These are phyloP conservation scores for Bothriochloa decipiens DNA, from an alignment of 176 grass and related monocot species.

Conservation along the genomic window DNA sequence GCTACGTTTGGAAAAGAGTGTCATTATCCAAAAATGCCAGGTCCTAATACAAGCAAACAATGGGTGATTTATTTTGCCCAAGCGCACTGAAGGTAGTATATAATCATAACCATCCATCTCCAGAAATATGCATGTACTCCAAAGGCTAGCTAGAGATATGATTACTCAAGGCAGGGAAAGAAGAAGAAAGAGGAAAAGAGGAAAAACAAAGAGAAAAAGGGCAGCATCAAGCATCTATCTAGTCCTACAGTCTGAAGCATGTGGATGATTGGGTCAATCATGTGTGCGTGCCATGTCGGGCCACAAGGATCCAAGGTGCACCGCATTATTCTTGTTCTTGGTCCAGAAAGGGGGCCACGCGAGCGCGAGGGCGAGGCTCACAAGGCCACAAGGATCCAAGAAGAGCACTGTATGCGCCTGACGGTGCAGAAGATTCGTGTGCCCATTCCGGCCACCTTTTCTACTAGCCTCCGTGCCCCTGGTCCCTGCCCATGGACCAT, in stretches of 20 bases:
- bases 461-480: neutral
- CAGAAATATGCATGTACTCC: too few species aligned
- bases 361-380: too few species aligned
- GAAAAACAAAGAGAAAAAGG: too few species aligned
- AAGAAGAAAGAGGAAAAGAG: neutral
- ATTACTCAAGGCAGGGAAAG: neutral
- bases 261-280: conserved; percentile 19
- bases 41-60: too few species aligned
- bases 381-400: neutral
- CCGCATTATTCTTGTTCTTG: too few species aligned
- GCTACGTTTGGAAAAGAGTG: neutral
- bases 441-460: neutral
- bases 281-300: conserved; percentile 30
- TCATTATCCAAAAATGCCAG: neutral
- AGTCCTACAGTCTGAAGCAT: neutral
- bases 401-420: neutral
- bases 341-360: too few species aligned
- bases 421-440: conserved; percentile 19
- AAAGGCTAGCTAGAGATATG: neutral
- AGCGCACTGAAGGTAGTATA: too few species aligned
- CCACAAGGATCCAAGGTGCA: conserved; percentile 37
- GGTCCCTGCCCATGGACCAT: neutral
- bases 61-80: neutral
- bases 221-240: too few species aligned
- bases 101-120: too few species aligned